Evolutionary conservation across 2,329 filamentous ascomycete genomes (phyloP).

Genomic region (Aplosporella prunicola): DNA sequence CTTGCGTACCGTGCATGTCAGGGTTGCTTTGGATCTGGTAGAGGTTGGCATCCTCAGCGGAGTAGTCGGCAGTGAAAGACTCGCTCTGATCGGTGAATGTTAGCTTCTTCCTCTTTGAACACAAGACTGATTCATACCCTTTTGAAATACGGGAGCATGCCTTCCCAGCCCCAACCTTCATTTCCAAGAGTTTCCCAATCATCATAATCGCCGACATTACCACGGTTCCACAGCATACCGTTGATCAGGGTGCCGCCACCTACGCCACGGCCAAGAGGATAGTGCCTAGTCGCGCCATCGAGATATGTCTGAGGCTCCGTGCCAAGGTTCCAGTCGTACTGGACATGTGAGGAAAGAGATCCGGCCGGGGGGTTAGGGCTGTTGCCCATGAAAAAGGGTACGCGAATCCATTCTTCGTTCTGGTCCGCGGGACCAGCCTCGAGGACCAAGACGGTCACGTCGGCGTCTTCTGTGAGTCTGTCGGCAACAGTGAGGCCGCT

Average conservation of each 20-base stretch:
- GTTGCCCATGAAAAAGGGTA: conserved; percentile 8
- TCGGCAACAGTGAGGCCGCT: conserved; percentile 16
- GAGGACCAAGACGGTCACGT: conserved; percentile 20
- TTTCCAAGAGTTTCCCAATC: conserved; percentile 12
- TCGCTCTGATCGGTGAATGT: conserved; percentile 14
- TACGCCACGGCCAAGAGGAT: conserved; percentile 12
- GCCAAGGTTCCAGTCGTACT: conserved; percentile 24
- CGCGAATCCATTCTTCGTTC: conserved; percentile 14
- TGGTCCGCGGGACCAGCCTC: conserved; percentile 22
- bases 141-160: conserved; percentile 22
- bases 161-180: conserved; percentile 21
- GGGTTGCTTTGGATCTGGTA: conserved; percentile 20
- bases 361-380: conserved; percentile 18
- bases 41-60: conserved; percentile 14
- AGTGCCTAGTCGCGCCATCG: conserved; percentile 6
- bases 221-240: conserved; percentile 11
- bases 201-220: conserved; percentile 12
- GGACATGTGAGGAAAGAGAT: conserved; percentile 18
- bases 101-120: conserved; percentile 5
- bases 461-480: conserved; percentile 21
- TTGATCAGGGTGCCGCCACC: conserved; percentile 15
- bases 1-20: conserved; percentile 14
- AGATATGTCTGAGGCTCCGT: conserved; percentile 19
- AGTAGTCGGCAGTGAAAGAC: conserved; percentile 17
- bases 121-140: conserved; percentile 19